Base-by-base conservation (phyloP, 129 eudicot genomes). In the Arctium minus region DNA sequence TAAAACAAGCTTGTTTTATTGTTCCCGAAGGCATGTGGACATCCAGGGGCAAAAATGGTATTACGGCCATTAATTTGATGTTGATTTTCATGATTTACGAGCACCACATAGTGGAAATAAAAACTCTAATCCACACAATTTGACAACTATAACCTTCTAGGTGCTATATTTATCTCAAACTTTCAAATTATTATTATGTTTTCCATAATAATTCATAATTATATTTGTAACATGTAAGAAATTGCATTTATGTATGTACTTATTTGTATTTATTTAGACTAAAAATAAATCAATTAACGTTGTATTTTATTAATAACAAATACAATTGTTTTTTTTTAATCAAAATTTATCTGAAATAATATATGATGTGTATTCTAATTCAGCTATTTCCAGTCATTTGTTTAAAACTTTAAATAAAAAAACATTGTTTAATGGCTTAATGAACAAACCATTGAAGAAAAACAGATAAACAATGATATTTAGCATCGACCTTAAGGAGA, bases 71-170 rank as follows among this genome's bases (percentile, higher is more conserved):
- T 37, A 15, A 46, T 44, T 69, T 79, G 70, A 70, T 50, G 67
- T 44, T 44, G 83, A 79, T 79, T 64, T 65, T 18, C 62, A 22
- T 4, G 4, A 70, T 70, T 22, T 31, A 70, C 17, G 48, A 70
- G 76, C 70, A 79, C 76, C 72, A 42, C 42, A 31, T 42, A 67
- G 50, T 46, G 70, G 82, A 77, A 69, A 40, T 30, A 4, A 38
- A 79, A 79, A 60, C 18, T 10, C 72, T 32, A 36, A 62, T 60
- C 73, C 72, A 50, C 81, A 62, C 53, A 60, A 35, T 56, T 62
- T 77, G 75, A 79, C 75, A 79, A 79, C 82, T 74, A 69, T 29
- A 15, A 62, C 6, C 68, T 69, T 79, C 73, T 78, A 76, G 70
- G 29, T 53, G 70, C 37, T 50, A 10, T 35, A 37, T 35, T 17